Conservation (phyloP, 345 rosid genomes). For the Cardiospermum halicacabum region DNA sequence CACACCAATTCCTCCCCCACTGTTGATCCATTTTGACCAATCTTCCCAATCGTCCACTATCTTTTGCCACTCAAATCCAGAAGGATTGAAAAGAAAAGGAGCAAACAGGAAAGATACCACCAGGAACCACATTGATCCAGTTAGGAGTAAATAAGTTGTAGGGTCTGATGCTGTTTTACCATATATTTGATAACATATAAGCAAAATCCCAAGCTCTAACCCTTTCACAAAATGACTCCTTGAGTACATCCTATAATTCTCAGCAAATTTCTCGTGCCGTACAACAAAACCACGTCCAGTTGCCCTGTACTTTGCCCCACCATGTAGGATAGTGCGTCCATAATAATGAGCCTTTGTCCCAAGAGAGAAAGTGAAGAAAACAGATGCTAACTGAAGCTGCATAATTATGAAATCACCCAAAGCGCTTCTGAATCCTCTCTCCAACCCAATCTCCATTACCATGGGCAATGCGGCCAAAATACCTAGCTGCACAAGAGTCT, state of each 20-base stretch:
- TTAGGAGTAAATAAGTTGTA: constrained; percentile 39
- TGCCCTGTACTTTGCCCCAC: constrained; percentile 97
- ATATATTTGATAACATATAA: constrained; percentile 62
- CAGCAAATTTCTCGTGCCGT: constrained; percentile 94
- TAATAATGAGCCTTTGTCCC: constrained; percentile 90
- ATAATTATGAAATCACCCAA: constrained; percentile 75
- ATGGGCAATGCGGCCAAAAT: constrained; percentile 78
- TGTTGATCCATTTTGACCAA: constrained; percentile 91
- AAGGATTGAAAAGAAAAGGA: constrained; percentile 91
- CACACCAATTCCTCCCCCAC: constrained; percentile 92
- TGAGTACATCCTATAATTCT: constrained; percentile 94
- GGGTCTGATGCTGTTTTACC: constrained; percentile 41
- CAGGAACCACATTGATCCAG: constrained; percentile 85
- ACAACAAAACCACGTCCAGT: constrained; percentile 99
- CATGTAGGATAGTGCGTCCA: constrained; percentile 92
- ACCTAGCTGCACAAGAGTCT: constrained; percentile 87
- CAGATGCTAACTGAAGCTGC: constrained; percentile 94
- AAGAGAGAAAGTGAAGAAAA: constrained; percentile 94
- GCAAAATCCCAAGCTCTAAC: constrained; percentile 70
- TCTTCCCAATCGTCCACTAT: constrained; percentile 98
- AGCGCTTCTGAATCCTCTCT: constrained; percentile 93
- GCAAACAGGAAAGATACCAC: constrained; percentile 81
- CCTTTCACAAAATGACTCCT: constrained; percentile 96
- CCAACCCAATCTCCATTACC: constrained; percentile 98
- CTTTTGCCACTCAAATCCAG: constrained; percentile 98